Percentiles rank a stretch among this genome's conserved stretches.
Evolutionary conservation across 1,139 yeast species (phyloP).

Genomic region (Suhomyces coccinellae): DNA sequence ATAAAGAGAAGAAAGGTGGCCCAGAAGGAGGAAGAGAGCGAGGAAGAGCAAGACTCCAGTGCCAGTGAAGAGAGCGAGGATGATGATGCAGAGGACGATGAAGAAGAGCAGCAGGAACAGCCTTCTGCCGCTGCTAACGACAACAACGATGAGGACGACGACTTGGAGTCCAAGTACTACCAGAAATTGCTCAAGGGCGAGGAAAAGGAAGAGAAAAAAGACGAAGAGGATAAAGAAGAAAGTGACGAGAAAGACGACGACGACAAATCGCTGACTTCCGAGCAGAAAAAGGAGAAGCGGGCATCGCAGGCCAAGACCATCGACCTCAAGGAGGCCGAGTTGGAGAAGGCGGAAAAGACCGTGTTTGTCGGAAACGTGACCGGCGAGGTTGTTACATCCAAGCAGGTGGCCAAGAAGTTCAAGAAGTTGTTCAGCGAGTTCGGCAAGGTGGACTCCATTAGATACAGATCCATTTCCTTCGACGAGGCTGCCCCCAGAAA

Average conservation of each 20-base stretch:
- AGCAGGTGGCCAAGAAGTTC: slow-evolving; percentile 60
- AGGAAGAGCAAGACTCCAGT: slow-evolving; percentile 2
- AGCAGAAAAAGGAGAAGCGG: slow-evolving; percentile 14
- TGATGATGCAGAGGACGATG: slow-evolving; percentile 19
- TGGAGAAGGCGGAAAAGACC: slow-evolving; percentile 85
- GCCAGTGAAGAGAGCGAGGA: slow-evolving; percentile 16
- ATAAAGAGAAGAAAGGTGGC: slow-evolving; percentile 21
- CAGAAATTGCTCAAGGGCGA: slow-evolving; percentile 36
- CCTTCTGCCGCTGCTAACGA: too few species aligned
- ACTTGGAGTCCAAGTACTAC: slow-evolving; percentile 50
- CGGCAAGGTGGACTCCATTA: slow-evolving; percentile 69
- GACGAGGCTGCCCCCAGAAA: slow-evolving; percentile 88
- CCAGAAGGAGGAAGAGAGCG: slow-evolving; percentile 17
- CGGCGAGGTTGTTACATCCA: slow-evolving; percentile 62
- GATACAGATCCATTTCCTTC: slow-evolving; percentile 92
- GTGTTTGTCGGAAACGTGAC: slow-evolving; percentile 88
- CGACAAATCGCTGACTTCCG: background rate
- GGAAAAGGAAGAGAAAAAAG: slow-evolving; percentile 20
- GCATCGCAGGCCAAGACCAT: slow-evolving; percentile 37
- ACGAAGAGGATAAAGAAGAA: slow-evolving; percentile 15
- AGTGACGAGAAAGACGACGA: slow-evolving; percentile 7
- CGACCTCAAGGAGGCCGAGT: slow-evolving; percentile 64
- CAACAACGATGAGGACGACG: slow-evolving; percentile 43
- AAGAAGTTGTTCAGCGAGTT: slow-evolving; percentile 56
- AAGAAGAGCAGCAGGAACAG: slow-evolving; percentile 4